Base-by-base conservation (phyloP, 2,329 filamentous ascomycete genomes). In the Hymenoscyphus linearis region DNA sequence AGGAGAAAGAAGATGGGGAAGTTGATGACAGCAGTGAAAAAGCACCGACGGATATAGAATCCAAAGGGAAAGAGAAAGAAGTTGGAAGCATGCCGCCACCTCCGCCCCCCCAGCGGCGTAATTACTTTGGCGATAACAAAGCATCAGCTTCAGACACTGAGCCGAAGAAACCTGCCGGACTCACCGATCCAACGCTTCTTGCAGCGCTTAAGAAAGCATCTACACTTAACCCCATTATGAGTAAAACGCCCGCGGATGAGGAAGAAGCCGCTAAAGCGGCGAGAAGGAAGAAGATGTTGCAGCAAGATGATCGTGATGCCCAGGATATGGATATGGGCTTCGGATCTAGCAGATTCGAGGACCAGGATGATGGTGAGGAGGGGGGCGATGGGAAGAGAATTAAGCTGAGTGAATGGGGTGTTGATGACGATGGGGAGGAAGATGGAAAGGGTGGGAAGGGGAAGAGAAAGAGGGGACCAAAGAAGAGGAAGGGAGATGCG, bases 281-380 rank as follows among this genome's bases (percentile, higher is more conserved):
- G 56, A 86, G 88, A 7, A 84, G 87, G 57, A 88, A 85, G 73
- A 88, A 84, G 66, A 89, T 97, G 78, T 79, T 97, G 5, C 80
- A 87, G 68, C 82, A 82, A 62, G 85, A 86, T 60, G 88, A 90
- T 67, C 84, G 93, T 55, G 93, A 98, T 72, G 85, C 92, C 55
- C 87, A 93, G 61, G 93, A 99, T 75, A 83, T 99, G 76, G 95
- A 99, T 71, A 85, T 98, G 80, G 93, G 93, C 63, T 98, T 99
- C 71, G 95, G 95, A 36, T 90, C 87, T 22, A 95, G 89, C 71
- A 83, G 93, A 31, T 88, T 91, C 70, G 92, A 90, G 59, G 95
- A 97, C 70, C 92, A 93, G 56, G 93, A 93, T 62, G 93, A 96
- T 65, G 83, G 88, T 65, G 90, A 92, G 47, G 78, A 76, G 62